These are phyloP conservation scores for Russula emetica DNA, from an alignment of 768 basidiomycete species.

Conservation along the genomic window DNA sequence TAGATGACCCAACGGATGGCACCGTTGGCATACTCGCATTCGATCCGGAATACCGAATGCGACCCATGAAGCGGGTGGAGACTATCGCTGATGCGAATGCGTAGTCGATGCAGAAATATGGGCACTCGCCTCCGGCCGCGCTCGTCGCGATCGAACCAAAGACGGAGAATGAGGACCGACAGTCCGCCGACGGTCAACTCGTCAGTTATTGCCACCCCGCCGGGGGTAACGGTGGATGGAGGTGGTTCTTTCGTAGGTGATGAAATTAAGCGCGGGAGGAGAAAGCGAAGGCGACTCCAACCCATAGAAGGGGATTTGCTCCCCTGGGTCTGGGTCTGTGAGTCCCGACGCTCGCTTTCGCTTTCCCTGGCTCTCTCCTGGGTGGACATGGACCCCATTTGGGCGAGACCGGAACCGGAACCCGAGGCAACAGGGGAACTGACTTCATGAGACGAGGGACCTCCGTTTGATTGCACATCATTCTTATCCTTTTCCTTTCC, in stretches of 20 bases:
- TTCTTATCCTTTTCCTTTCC: conserved; percentile 27
- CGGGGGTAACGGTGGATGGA: conserved; percentile 47
- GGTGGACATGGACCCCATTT: conserved; percentile 4
- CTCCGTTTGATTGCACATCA: not conserved
- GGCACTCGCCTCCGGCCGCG: conserved; percentile 78
- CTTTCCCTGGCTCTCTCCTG: conserved; percentile 14
- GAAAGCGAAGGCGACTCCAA: conserved; percentile 63
- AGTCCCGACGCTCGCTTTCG: conserved; percentile 16
- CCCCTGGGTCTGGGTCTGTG: conserved; percentile 25
- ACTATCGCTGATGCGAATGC: conserved; percentile 83
- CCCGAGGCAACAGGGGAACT: conserved; percentile 9
- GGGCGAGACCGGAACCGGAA: conserved; percentile 4
- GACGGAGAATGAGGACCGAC: conserved; percentile 67
- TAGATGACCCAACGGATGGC: conserved; percentile 93
- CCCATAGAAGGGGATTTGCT: conserved; percentile 36
- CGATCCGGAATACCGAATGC: conserved; percentile 83
- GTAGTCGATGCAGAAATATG: conserved; percentile 69
- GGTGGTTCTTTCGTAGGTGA: conserved; percentile 32
- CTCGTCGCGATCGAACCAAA: conserved; percentile 88
- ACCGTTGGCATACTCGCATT: conserved; percentile 95
- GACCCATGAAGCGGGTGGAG: conserved; percentile 71
- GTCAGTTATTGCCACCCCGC: conserved; percentile 70
- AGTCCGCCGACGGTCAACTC: conserved; percentile 79
- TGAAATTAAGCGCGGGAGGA: conserved; percentile 54
- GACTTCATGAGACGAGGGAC: not conserved